A percentile compares a stretch with the other conserved stretches of the same genome.
Evolutionary conservation across 345 rosid species (phyloP).

Genomic region (Durio zibethinus): DNA sequence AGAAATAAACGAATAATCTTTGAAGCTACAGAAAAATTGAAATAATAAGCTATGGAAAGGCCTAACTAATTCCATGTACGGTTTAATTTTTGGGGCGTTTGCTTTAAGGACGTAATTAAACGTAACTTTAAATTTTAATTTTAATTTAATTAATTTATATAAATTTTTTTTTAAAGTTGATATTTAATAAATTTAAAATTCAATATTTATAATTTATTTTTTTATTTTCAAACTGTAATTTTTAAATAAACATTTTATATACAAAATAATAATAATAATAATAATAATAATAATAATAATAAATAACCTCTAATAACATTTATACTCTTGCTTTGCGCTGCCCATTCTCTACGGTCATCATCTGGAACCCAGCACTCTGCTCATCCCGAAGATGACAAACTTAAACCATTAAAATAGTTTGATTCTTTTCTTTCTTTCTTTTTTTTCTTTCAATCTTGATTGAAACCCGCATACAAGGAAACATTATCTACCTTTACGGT

Average conservation of each 20-base stretch:
- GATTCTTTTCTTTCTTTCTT: too few species aligned
- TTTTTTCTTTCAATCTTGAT: background rate
- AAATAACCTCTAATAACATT: too few species aligned
- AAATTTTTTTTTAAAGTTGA: too few species aligned
- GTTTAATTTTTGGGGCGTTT: background rate
- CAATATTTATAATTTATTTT: too few species aligned
- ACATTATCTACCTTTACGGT: background rate
- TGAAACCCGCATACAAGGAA: background rate
- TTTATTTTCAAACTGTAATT: too few species aligned
- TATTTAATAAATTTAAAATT: too few species aligned
- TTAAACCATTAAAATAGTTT: background rate
- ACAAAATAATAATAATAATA: too few species aligned
- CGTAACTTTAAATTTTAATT: too few species aligned
- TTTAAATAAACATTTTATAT: too few species aligned
- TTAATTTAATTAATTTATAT: too few species aligned
- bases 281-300: too few species aligned
- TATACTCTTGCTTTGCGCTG: background rate
- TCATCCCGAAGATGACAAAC: background rate
- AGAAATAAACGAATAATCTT: background rate
- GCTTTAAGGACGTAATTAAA: too few species aligned
- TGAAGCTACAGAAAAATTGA: background rate
- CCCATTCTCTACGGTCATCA: background rate
- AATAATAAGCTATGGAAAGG: background rate
- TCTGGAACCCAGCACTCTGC: background rate
- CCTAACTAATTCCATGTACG: constrained; percentile 4